phyloP scores from a whole-genome alignment of 2,329 filamentous ascomycete species.

The Ascosphaera apis region DNA sequence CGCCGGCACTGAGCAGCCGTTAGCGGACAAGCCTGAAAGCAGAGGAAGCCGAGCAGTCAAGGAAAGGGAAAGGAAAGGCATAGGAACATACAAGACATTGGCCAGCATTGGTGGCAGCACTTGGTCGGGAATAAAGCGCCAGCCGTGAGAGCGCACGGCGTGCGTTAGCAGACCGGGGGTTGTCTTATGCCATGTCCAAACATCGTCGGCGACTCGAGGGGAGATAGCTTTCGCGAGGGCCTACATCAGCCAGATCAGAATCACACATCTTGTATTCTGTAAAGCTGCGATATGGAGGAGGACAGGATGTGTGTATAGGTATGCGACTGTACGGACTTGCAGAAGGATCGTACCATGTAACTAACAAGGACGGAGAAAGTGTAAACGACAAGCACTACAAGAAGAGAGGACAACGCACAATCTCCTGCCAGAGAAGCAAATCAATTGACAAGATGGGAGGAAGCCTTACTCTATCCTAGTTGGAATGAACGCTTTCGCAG shows the following conservation, averaged over 20 bases:
- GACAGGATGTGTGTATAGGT: not conserved
- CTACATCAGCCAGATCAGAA: conserved; percentile 11
- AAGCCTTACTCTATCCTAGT: conserved; percentile 63
- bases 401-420: not conserved
- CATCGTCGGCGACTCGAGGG: conserved; percentile 22
- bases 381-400: conserved; percentile 4
- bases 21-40: not conserved
- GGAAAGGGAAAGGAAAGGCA: not conserved
- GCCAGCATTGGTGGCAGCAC: conserved; percentile 39
- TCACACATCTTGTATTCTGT: not conserved
- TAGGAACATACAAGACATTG: conserved; percentile 21
- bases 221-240: conserved; percentile 41
- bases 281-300: conserved; percentile 1
- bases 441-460: too few relatives aligned
- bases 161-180: conserved; percentile 38
- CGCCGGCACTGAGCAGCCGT: conserved; percentile 26
- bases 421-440: too few relatives aligned
- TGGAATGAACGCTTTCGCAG: conserved; percentile 79
- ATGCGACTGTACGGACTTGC: conserved; percentile 1
- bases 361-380: conserved; percentile 23
- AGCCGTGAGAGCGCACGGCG: conserved; percentile 37
- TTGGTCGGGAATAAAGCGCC: conserved; percentile 41
- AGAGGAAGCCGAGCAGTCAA: conserved; percentile 1
- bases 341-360: conserved; percentile 12
- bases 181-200: conserved; percentile 37